Percentiles rank a stretch among this genome's conserved stretches.
phyloP scores from a whole-genome alignment of 768 basidiomycete genomes.

The Kwoniella sp. region DNA sequence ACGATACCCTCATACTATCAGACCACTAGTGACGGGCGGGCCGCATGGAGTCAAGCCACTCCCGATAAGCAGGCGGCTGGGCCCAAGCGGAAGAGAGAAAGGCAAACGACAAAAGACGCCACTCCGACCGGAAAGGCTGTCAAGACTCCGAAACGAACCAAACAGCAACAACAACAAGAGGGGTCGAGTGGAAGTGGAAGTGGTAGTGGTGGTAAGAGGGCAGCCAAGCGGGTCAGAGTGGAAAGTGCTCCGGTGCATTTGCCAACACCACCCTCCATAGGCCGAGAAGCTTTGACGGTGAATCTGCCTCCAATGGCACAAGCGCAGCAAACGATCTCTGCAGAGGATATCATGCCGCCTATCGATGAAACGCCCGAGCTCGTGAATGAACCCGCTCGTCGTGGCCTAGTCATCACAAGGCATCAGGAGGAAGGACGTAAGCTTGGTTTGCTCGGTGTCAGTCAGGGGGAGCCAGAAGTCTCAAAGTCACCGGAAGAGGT shows the following conservation, averaged over 20 bases:
- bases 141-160: conserved; percentile 37
- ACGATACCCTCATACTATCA: conserved; percentile 48
- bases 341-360: conserved; percentile 18
- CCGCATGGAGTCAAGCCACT: conserved; percentile 25
- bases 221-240: conserved; percentile 24
- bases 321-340: conserved; percentile 5
- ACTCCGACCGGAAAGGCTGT: conserved; percentile 21
- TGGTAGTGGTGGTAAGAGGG: conserved; percentile 13
- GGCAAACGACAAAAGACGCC: conserved; percentile 16
- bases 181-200: conserved; percentile 7
- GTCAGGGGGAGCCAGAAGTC: conserved; percentile 27
- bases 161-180: conserved; percentile 19
- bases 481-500: conserved; percentile 13
- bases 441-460: conserved; percentile 30
- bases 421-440: conserved; percentile 40
- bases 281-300: conserved; percentile 27
- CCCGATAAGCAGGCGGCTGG: conserved; percentile 22
- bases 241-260: conserved; percentile 27
- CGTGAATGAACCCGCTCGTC: conserved; percentile 9
- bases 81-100: conserved; percentile 38
- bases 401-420: conserved; percentile 33
- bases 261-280: conserved; percentile 46
- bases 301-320: conserved; percentile 19
- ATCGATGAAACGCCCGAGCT: conserved; percentile 18
- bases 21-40: conserved; percentile 22